phyloP scores from a whole-genome alignment of 2,329 filamentous ascomycete species.

The Colletotrichum costaricense region DNA sequence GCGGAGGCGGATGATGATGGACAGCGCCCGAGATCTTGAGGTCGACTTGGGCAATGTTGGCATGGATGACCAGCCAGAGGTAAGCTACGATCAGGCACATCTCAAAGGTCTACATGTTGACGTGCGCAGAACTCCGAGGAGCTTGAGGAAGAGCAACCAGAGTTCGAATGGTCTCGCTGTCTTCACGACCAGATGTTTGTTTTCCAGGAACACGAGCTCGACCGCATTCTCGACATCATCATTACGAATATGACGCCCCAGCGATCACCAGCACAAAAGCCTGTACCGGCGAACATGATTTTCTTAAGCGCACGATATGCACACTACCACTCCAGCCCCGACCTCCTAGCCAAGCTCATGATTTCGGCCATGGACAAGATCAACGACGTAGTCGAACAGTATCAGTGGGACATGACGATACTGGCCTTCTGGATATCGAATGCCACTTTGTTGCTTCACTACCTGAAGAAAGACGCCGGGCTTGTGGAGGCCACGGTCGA shows the following conservation, averaged over 20 bases:
- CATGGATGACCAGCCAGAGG: slow-evolving; percentile 94
- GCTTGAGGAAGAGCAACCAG: slow-evolving; percentile 87
- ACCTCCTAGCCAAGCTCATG: slow-evolving; percentile 84
- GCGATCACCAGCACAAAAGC: slow-evolving; percentile 95
- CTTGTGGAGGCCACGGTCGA: slow-evolving; percentile 53
- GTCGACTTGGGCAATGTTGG: slow-evolving; percentile 96
- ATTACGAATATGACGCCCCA: slow-evolving; percentile 99
- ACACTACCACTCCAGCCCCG: slow-evolving; percentile 91
- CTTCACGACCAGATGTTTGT: slow-evolving; percentile 99
- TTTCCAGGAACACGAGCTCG: slow-evolving; percentile 93
- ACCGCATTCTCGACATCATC: slow-evolving; percentile 91
- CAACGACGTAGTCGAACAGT: slow-evolving; percentile 92
- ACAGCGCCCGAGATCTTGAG: slow-evolving; percentile 95
- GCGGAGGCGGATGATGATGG: slow-evolving; percentile 98
- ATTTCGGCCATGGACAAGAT: slow-evolving; percentile 94
- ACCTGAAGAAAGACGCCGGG: slow-evolving; percentile 79
- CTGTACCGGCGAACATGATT: slow-evolving; percentile 95
- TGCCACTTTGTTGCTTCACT: slow-evolving; percentile 93
- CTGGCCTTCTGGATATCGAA: slow-evolving; percentile 99
- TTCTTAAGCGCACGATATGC: slow-evolving; percentile 96
- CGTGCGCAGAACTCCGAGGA: slow-evolving; percentile 66
- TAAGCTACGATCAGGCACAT: slow-evolving; percentile 52
- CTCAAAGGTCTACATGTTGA: slow-evolving; percentile 40
- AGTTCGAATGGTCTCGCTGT: slow-evolving; percentile 96
- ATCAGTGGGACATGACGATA: slow-evolving; percentile 99